These are phyloP conservation scores for Boletus sensibilis DNA, from an alignment of 768 basidiomycete genomes.

Conservation along the genomic window DNA sequence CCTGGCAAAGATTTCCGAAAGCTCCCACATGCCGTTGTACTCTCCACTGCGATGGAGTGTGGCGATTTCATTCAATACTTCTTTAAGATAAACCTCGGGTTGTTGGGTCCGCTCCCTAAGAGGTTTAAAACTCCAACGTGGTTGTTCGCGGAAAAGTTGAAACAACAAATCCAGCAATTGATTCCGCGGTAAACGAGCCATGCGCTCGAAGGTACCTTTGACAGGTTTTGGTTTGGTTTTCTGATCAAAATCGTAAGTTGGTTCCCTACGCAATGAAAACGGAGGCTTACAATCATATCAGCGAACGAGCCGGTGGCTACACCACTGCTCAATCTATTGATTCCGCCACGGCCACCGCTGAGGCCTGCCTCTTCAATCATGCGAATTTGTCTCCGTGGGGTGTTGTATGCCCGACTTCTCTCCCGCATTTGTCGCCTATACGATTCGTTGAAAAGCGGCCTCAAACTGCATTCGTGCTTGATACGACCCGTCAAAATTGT, in stretches of 20 bases:
- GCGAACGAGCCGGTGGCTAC: conserved; percentile 60
- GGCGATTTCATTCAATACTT: conserved; percentile 75
- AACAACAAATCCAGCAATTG: conserved; percentile 86
- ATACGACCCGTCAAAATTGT: conserved; percentile 78
- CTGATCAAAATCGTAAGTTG: conserved; percentile 28
- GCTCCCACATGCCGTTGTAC: conserved; percentile 75
- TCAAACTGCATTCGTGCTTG: conserved; percentile 76
- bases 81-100: conserved; percentile 84
- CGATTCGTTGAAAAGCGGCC: conserved; percentile 62
- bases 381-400: conserved; percentile 61
- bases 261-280: background rate
- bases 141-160: conserved; percentile 67
- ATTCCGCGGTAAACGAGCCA: conserved; percentile 89
- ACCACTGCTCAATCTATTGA: conserved; percentile 79
- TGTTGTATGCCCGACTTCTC: conserved; percentile 63
- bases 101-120: conserved; percentile 81
- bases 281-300: conserved; percentile 59
- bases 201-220: conserved; percentile 79
- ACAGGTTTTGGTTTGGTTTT: conserved; percentile 64
- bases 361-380: conserved; percentile 73
- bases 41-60: conserved; percentile 78
- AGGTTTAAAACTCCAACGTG: conserved; percentile 79
- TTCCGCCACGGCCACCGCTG: conserved; percentile 65
- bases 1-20: conserved; percentile 70
- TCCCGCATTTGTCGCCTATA: conserved; percentile 75